phyloP scores from a whole-genome alignment of 257 asterid genomes.

The Solanum tacnaense region DNA sequence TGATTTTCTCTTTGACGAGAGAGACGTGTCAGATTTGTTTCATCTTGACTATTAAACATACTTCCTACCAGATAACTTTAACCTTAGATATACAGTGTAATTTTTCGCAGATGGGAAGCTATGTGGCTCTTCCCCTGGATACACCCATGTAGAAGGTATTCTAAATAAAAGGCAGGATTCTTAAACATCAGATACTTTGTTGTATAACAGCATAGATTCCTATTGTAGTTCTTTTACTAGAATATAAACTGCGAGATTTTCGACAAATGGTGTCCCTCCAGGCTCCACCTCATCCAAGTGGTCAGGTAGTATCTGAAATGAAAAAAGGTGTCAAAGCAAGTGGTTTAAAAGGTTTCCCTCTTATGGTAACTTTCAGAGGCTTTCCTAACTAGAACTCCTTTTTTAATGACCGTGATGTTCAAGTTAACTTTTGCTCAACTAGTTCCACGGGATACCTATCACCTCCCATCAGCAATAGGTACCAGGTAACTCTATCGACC shows the following conservation, averaged over 20 bases:
- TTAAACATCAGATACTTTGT: slow-evolving; percentile 7
- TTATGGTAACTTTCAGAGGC: not conserved
- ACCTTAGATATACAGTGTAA: not conserved
- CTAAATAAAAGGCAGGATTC: slow-evolving; percentile 20
- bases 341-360: not conserved
- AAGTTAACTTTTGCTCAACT: not conserved
- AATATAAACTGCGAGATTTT: slow-evolving; percentile 5
- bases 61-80: not conserved
- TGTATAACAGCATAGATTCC: slow-evolving; percentile 12
- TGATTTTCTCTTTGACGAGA: not conserved
- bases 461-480: not conserved
- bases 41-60: not conserved
- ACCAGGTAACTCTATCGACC: not conserved
- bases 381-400: not conserved
- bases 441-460: no score
- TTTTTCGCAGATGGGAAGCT: not conserved
- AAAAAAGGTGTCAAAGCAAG: not conserved
- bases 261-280: slow-evolving; percentile 22
- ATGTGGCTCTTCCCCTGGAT: not conserved
- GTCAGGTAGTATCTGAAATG: not conserved
- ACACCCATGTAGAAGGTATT: not conserved
- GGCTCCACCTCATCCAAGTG: not conserved
- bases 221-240: slow-evolving; percentile 12
- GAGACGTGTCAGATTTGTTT: not conserved
- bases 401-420: not conserved